A percentile compares a stretch with the other conserved stretches of the same genome.
Evolutionary conservation across 1,284 basidiomycete species (phyloP).

Genomic region (Spongispora temasekensis): DNA sequence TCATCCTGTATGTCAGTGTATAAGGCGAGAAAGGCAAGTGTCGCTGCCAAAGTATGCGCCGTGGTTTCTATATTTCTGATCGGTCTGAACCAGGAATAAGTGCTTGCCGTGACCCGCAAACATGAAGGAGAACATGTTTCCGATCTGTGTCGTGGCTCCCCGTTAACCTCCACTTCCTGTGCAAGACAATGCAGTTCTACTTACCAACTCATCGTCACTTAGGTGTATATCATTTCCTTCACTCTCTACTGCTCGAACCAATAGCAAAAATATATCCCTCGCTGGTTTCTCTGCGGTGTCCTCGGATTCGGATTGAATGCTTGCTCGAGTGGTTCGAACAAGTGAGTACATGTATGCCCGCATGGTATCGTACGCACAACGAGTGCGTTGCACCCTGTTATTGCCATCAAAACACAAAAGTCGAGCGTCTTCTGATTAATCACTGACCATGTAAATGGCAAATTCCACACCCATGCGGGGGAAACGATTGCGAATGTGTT

Average conservation of each 20-base stretch:
- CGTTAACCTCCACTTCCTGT: neutral
- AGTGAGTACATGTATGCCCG: constrained; percentile 43
- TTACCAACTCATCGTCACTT: constrained; percentile 50
- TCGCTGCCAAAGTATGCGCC: constrained; percentile 48
- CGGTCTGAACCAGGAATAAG: too few species aligned
- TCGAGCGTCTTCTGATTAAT: neutral
- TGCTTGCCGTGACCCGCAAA: too few species aligned
- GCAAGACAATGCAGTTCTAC: neutral
- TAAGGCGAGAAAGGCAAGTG: constrained; percentile 47
- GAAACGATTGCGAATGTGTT: constrained; percentile 29
- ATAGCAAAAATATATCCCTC: constrained; percentile 48
- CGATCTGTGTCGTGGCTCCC: constrained; percentile 39
- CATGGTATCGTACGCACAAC: constrained; percentile 33
- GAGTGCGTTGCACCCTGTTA: constrained; percentile 26
- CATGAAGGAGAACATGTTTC: constrained; percentile 48
- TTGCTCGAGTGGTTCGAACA: constrained; percentile 39
- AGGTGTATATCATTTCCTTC: constrained; percentile 46
- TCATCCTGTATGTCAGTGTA: constrained; percentile 50
- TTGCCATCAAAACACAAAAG: neutral
- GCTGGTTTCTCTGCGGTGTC: constrained; percentile 14
- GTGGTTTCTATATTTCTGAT: constrained; percentile 46
- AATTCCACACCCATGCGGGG: constrained; percentile 45
- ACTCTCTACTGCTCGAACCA: constrained; percentile 52
- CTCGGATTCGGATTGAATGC: constrained; percentile 28
- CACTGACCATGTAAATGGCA: constrained; percentile 45